A percentile compares a stretch with the other conserved stretches of the same genome.
Evolutionary conservation across 163 green algal genomes (phyloP).

Genomic region (Scenedesmus sp.): DNA sequence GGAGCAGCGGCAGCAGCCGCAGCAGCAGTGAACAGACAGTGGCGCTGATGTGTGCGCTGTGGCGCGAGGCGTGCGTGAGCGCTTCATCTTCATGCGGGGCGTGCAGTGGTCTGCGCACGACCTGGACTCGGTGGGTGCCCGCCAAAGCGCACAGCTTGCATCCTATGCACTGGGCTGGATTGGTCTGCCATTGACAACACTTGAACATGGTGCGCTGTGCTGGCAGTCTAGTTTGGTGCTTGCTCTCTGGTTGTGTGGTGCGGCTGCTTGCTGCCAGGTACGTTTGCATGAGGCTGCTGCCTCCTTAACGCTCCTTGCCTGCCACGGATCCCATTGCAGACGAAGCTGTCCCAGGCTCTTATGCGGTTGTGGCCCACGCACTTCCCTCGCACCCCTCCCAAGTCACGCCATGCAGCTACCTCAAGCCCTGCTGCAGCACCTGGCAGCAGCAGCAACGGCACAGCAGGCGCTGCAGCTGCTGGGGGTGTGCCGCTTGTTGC

Average conservation of each 20-base stretch:
- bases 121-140: not conserved
- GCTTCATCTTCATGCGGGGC: conserved; percentile 66
- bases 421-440: not conserved
- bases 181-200: not conserved
- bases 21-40: not conserved
- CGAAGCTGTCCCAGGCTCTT: conserved; percentile 18
- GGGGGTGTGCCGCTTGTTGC: conserved; percentile 51
- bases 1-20: not conserved
- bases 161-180: not conserved
- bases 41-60: conserved; percentile 8
- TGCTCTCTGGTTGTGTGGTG: too few relatives aligned
- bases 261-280: too few relatives aligned
- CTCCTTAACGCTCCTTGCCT: not conserved
- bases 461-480: not conserved
- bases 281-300: not conserved
- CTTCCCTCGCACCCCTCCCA: not conserved
- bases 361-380: conserved; percentile 39
- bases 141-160: not conserved
- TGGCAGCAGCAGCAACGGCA: not conserved
- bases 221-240: not conserved
- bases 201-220: not conserved
- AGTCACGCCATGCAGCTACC: not conserved
- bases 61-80: conserved; percentile 5
- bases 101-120: conserved; percentile 66
- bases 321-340: not conserved